phyloP scores from a whole-genome alignment of 768 basidiomycete genomes.

The Cantharellus cinnabarinus region DNA sequence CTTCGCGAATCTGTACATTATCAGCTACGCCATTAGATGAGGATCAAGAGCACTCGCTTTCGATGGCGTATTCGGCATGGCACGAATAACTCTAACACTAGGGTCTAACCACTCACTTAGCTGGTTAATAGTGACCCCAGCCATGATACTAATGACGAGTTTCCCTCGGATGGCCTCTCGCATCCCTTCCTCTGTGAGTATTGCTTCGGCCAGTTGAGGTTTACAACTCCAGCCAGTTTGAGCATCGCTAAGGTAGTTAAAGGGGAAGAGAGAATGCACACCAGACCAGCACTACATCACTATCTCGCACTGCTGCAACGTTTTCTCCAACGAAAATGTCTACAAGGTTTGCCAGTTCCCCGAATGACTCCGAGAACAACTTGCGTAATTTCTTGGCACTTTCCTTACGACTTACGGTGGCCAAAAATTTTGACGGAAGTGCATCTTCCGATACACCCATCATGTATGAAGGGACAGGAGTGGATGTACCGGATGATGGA shows the following conservation, averaged over 20 bases:
- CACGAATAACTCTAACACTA: slow-evolving; percentile 71
- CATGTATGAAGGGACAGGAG: slow-evolving; percentile 27
- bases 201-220: slow-evolving; percentile 62
- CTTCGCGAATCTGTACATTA: slow-evolving; percentile 69
- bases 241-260: background rate
- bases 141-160: slow-evolving; percentile 87
- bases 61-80: slow-evolving; percentile 98
- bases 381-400: slow-evolving; percentile 44
- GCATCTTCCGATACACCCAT: slow-evolving; percentile 27
- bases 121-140: slow-evolving; percentile 84
- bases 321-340: slow-evolving; percentile 55
- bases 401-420: slow-evolving; percentile 68
- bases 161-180: slow-evolving; percentile 70
- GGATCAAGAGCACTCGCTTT: slow-evolving; percentile 32
- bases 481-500: slow-evolving; percentile 36
- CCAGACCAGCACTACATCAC: slow-evolving; percentile 83
- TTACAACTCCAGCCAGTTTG: slow-evolving; percentile 49
- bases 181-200: slow-evolving; percentile 59
- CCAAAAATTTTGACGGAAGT: slow-evolving; percentile 63
- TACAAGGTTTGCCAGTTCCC: slow-evolving; percentile 24
- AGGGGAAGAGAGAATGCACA: slow-evolving; percentile 19
- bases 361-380: slow-evolving; percentile 31
- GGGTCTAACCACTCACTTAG: slow-evolving; percentile 52
- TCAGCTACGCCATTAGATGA: no score
- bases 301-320: slow-evolving; percentile 41